Conservation (phyloP, 371 early-diverging fungal species). For the Mortierella sp. region DNA sequence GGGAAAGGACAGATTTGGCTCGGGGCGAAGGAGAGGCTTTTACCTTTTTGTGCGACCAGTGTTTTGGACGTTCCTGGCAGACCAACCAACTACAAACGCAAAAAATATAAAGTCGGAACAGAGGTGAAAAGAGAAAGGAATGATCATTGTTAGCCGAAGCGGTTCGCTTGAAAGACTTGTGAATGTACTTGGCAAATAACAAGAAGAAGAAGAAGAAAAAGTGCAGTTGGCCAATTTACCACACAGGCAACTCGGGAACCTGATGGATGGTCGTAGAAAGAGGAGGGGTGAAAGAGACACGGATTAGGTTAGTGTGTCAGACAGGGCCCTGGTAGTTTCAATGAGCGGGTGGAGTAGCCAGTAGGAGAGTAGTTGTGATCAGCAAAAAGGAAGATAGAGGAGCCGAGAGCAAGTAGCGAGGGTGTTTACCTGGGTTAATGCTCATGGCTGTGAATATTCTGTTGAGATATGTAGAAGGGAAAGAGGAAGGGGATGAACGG, state of each 20-base stretch:
- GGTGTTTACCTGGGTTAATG: conserved; percentile 30
- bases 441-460: conserved; percentile 21
- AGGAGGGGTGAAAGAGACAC: neutral
- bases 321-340: neutral
- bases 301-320: neutral
- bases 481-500: neutral
- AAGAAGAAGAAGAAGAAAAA: too few species aligned
- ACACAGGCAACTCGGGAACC: conserved; percentile 70
- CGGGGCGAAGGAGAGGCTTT: neutral
- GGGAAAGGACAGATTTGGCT: too few species aligned
- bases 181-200: neutral
- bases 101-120: neutral
- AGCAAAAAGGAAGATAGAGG: neutral
- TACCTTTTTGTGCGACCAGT: conserved; percentile 93
- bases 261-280: neutral
- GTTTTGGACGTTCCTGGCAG: conserved; percentile 92
- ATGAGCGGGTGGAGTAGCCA: neutral
- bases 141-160: neutral
- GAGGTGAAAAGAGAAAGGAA: neutral
- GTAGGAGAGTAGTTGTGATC: neutral
- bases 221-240: conserved; percentile 63
- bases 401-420: neutral
- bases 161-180: neutral
- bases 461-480: too few species aligned
- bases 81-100: conserved; percentile 79